Evolutionary conservation across 129 eudicot species (phyloP).

Genomic region (Helianthus annuus): DNA sequence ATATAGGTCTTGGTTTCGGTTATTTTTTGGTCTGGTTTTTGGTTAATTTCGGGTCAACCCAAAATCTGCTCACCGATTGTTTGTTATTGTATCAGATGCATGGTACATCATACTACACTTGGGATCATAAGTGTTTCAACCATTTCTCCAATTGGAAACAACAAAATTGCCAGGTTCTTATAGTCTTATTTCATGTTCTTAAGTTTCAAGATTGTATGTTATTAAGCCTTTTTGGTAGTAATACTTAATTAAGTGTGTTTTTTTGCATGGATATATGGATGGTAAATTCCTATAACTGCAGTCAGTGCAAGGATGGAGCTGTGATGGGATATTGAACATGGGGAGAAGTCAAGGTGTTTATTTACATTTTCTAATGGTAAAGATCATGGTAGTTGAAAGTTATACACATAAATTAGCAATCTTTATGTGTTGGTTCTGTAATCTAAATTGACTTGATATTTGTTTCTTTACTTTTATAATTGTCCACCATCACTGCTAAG

Average conservation of each 20-base stretch:
- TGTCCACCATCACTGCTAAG: neutral
- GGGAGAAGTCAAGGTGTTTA: conserved; percentile 69
- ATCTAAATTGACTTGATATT: neutral
- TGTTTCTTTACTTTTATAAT: neutral
- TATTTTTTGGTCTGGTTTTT: too few relatives aligned
- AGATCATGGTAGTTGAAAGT: neutral
- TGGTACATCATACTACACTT: conserved; percentile 86
- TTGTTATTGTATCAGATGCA: neutral
- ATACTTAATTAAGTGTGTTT: conserved; percentile 2
- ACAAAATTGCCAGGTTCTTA: conserved; percentile 58
- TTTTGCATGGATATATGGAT: neutral
- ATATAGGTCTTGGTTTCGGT: too few relatives aligned
- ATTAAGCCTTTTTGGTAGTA: conserved; percentile 9
- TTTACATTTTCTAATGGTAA: neutral
- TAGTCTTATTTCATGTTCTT: neutral
- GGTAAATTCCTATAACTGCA: conserved; percentile 13
- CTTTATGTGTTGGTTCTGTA: neutral
- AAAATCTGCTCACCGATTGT: too few relatives aligned
- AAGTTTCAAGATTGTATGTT: neutral
- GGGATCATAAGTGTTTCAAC: conserved; percentile 70
- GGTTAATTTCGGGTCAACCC: too few relatives aligned
- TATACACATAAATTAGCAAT: neutral
- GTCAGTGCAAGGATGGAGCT: conserved; percentile 92
- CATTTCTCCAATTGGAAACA: conserved; percentile 56
- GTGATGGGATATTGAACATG: conserved; percentile 84